Evolutionary conservation across 768 basidiomycete genomes (phyloP).

Genomic region (Ramaria rubella): DNA sequence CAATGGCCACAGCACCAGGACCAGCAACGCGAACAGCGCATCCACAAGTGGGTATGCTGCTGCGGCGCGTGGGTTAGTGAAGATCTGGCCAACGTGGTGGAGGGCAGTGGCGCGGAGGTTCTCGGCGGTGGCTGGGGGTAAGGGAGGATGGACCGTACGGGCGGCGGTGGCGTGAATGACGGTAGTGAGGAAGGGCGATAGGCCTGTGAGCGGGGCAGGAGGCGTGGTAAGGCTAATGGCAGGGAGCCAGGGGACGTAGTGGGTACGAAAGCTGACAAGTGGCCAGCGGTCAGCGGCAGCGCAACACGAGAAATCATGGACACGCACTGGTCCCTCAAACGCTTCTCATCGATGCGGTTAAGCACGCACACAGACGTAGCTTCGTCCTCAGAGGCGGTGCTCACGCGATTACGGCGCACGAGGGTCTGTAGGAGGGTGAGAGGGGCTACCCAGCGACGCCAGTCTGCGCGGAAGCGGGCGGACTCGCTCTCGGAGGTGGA

Average conservation of each 20-base stretch:
- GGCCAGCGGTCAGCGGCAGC: no score
- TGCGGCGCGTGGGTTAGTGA: slow-evolving; percentile 5
- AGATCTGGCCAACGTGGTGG: slow-evolving; percentile 6
- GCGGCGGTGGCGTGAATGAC: slow-evolving; percentile 7
- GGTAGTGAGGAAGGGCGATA: slow-evolving; percentile 7
- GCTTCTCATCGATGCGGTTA: neutral
- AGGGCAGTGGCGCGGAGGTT: neutral
- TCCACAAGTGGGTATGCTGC: slow-evolving; percentile 2
- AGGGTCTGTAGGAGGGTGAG: slow-evolving; percentile 6
- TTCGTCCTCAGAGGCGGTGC: neutral
- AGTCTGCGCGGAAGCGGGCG: slow-evolving; percentile 2
- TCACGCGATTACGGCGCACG: neutral
- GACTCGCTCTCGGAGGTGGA: neutral
- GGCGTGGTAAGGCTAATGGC: neutral
- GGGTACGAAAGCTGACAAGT: neutral
- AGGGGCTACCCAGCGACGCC: slow-evolving; percentile 9
- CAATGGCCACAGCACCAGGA: slow-evolving; percentile 5
- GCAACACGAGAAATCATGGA: neutral
- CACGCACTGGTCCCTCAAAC: slow-evolving; percentile 5
- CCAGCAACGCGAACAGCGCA: slow-evolving; percentile 3
- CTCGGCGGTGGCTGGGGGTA: neutral
- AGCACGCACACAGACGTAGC: neutral
- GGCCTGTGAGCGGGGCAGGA: neutral
- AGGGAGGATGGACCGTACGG: neutral
- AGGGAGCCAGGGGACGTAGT: slow-evolving; percentile 7